These are phyloP conservation scores for Purshia tridentata DNA, from an alignment of 306 rosid genomes.

Conservation along the genomic window DNA sequence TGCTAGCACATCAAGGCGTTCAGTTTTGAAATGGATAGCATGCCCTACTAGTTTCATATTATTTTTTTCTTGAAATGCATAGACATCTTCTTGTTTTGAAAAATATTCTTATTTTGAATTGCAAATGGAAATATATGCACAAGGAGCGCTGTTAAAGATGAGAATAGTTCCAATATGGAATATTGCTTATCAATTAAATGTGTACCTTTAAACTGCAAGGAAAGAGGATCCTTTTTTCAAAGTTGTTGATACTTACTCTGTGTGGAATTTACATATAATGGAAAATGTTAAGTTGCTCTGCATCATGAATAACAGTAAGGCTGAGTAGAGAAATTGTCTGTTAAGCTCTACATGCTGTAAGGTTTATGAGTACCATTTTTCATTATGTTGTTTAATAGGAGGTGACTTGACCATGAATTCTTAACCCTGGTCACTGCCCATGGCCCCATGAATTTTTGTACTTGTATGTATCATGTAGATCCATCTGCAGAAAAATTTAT, in stretches of 20 bases:
- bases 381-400: background rate
- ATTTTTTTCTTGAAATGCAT: too few relatives aligned
- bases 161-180: background rate
- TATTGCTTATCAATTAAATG: background rate
- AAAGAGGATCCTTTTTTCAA: background rate
- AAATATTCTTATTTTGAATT: too few relatives aligned
- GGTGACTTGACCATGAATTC: background rate
- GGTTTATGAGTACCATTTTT: background rate
- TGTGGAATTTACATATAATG: background rate
- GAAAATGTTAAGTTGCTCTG: background rate
- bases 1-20: too few relatives aligned
- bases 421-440: background rate
- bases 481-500: constrained; percentile 9
- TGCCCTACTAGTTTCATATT: too few relatives aligned
- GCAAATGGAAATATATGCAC: too few relatives aligned
- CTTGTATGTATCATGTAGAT: background rate
- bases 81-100: too few relatives aligned
- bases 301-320: background rate
- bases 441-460: background rate
- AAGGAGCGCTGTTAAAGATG: background rate
- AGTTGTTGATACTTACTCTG: background rate
- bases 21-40: too few relatives aligned
- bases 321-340: background rate
- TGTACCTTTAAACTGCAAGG: background rate
- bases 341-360: background rate